Evolutionary conservation across 305 asterid genomes (phyloP), one percentile per base, ranked within the genome.

Genomic region (Ilex paraguariensis): DNA sequence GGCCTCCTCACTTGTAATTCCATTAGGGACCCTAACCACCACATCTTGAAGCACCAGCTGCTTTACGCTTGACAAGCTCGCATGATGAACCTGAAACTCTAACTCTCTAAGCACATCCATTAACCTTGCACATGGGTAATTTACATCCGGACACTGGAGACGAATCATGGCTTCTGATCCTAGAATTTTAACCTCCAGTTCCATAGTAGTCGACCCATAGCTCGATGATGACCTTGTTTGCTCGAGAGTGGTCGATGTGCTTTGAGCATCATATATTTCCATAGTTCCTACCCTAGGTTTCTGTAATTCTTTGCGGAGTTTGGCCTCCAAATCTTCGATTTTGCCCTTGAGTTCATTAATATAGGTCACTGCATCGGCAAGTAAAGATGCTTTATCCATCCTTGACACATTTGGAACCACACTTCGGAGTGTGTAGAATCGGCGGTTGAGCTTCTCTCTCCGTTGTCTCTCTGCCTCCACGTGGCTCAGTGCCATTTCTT

Each of bases 381-480:
- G 65, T 1, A 85, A 77, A 3, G 92, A 85, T 0, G 92, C 89
- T 62, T 85, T 85, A 75, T 85, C 84, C 92, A 85, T 82, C 65
- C 87, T 54, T 0, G 92, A 85, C n/a, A 85, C 92, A 66, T 82
- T 82, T 0, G 92, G 92, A 0, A 85, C 92, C 10, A 82, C 92
- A 10, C 84, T 80, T 0, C 92, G 85, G n/a, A 85, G 83, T 9
- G 89, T 83, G 77, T 80, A 85, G 76, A 85, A 85, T 0, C 87
- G 76, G 77, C 75, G 75, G 74, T 85, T 85, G 31, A 85, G 80
- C 78, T 77, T 84, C 80, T 82, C 91, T 63, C 91, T 33, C 61
- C 91, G 42, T 75, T 82, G 85, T 71, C 91, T 56, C 83, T 84
- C 91, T 3, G 91, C 88, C 71, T 82, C 91, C 65, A 84, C 91